Evolutionary conservation across 495 filamentous ascomycete species (phyloP), one percentile per base, ranked within the genome.

Genomic region (Aspergillus taichungensis): DNA sequence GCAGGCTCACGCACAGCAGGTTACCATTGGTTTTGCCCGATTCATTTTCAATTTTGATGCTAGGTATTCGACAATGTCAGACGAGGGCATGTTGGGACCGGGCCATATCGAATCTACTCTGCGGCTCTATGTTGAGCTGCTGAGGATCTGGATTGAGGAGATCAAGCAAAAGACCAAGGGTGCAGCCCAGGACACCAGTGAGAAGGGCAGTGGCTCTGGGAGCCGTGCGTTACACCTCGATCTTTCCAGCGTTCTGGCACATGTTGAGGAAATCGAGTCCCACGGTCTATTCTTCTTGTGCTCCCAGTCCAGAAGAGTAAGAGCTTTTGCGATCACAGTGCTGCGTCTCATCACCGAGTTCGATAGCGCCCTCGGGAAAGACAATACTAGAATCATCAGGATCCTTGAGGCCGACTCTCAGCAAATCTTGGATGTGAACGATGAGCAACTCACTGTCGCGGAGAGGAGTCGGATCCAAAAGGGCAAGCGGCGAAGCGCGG

Each of bases 41-140:
- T 98, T 97, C 53, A 97, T 98, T 30, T 96, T 99, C 69, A 94
- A 88, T 43, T 97, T 96, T 57, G 94, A 99, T 64, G 88, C 91
- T 51, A 83, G 88, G 27, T 96, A 96, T 63, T 87, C 90, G 1
- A 97, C 92, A 13, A 95, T 95, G 85, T 94, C 90, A 7, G 94
- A 97, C 55, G 89, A 95, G 35, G 92, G 94, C 3, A 90, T 99
- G 87, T 78, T 98, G 18, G 92, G 92, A 6, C 82, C 88, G 18
- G 87, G 82, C 8, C 94, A 98, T 58, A 95, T 98, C 40, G 94
- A 99, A 56, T 94, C 83, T 46, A 97, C 94, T 3, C 60, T 99
- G 12, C 79, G 80, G 49, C 74, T 99, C 0, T 99, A 97, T 58
- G 86, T 99, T 36, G 89, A 99, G 61, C 68, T 97, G 7, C 72